A percentile compares a stretch with the other conserved stretches of the same genome.
phyloP scores from a whole-genome alignment of 148 eudicot genomes.

The Linanthus parryae region DNA sequence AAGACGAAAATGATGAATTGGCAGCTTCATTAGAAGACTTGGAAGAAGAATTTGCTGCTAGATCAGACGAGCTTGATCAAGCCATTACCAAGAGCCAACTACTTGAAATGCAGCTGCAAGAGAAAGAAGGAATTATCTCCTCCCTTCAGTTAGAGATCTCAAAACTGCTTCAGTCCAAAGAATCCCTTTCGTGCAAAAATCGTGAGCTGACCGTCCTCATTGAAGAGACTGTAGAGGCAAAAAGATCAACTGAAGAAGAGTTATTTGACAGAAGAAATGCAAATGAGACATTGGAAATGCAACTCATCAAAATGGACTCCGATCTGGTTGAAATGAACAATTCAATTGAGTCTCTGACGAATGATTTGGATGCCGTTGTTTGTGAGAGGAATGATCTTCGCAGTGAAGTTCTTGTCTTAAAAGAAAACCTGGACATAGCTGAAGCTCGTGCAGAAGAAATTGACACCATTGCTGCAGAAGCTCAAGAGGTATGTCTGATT shows the following conservation, averaged over 20 bases:
- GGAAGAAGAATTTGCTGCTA: conserved; percentile 43
- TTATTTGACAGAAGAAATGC: conserved; percentile 38
- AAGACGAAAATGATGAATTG: conserved; percentile 55
- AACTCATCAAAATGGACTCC: conserved; percentile 49
- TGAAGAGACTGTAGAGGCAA: conserved; percentile 37
- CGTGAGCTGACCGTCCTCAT: conserved; percentile 30
- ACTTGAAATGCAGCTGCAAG: conserved; percentile 56
- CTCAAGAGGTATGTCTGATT: conserved; percentile 52
- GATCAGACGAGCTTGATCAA: conserved; percentile 44
- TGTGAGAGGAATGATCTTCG: conserved; percentile 51
- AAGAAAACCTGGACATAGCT: conserved; percentile 70
- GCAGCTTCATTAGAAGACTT: conserved; percentile 34
- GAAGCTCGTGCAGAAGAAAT: conserved; percentile 72
- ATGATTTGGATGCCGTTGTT: conserved; percentile 38
- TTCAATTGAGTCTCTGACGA: conserved; percentile 46
- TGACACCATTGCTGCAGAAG: conserved; percentile 67
- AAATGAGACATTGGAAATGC: conserved; percentile 49
- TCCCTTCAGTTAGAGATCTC: conserved; percentile 46
- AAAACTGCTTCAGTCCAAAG: conserved; percentile 33
- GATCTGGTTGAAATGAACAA: conserved; percentile 39
- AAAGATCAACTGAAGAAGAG: conserved; percentile 42
- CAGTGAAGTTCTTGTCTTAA: conserved; percentile 34
- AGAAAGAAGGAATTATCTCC: conserved; percentile 37
- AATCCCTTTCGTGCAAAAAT: conserved; percentile 41
- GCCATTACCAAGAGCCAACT: conserved; percentile 27